Evolutionary conservation across 164 flowering plant species (phyloP).

Genomic region (Paratinospora sagittata): DNA sequence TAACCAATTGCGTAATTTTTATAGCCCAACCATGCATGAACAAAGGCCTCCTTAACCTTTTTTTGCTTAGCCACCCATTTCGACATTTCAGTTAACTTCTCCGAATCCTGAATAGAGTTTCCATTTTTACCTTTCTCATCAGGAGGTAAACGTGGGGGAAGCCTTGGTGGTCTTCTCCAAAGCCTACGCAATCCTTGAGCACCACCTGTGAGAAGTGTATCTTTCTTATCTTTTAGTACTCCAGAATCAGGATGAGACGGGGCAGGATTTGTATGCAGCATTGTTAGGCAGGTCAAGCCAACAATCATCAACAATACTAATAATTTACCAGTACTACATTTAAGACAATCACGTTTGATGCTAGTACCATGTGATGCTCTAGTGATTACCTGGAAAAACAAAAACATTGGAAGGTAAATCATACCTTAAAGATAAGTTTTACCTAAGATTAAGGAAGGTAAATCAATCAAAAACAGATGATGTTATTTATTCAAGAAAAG

Average conservation of each 20-base stretch:
- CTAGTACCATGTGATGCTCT: constrained; percentile 48
- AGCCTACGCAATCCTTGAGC: constrained; percentile 33
- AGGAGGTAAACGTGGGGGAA: constrained; percentile 82
- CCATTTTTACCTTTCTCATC: constrained; percentile 38
- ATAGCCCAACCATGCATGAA: constrained; percentile 97
- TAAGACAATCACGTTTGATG: constrained; percentile 46
- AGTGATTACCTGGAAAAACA: constrained; percentile 47
- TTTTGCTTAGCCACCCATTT: constrained; percentile 61
- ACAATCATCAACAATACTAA: constrained; percentile 53
- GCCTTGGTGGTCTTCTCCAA: constrained; percentile 79
- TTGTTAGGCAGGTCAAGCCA: constrained; percentile 59
- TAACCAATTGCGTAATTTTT: constrained; percentile 74
- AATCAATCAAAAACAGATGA: background rate
- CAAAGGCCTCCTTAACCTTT: constrained; percentile 72
- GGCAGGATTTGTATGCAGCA: constrained; percentile 39
- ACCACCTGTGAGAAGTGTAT: constrained; percentile 20
- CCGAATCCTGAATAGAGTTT: constrained; percentile 22
- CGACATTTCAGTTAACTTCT: constrained; percentile 19
- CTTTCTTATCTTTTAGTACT: constrained; percentile 25
- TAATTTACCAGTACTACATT: constrained; percentile 83
- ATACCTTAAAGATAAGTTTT: background rate
- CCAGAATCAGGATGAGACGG: constrained; percentile 25
- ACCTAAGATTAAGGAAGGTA: background rate
- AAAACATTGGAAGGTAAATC: background rate
- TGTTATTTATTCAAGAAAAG: background rate